Evolutionary conservation across 2,329 filamentous ascomycete species (phyloP).

Genomic region (Alternaria triticimaculans): DNA sequence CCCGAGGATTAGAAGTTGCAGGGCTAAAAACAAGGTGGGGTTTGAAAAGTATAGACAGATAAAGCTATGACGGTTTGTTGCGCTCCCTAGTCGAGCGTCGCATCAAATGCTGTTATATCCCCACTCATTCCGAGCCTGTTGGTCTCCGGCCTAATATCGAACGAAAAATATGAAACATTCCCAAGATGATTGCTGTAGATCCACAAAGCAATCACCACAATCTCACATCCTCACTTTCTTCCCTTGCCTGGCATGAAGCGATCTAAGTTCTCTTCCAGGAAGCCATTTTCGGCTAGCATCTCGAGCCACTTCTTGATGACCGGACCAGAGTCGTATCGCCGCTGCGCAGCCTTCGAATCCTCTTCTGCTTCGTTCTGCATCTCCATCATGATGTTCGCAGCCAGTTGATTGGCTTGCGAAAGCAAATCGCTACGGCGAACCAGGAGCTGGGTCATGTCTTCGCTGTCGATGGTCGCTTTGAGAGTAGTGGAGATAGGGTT

Average conservation of each 20-base stretch:
- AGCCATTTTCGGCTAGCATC: constrained; percentile 70
- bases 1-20: constrained; percentile 74
- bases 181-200: neutral
- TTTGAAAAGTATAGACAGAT: neutral
- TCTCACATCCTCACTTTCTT: neutral
- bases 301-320: constrained; percentile 73
- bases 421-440: constrained; percentile 21
- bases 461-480: constrained; percentile 24
- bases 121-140: neutral
- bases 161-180: neutral
- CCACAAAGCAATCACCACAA: neutral
- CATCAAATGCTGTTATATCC: neutral
- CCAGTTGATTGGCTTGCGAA: constrained; percentile 40
- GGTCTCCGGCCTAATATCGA: neutral
- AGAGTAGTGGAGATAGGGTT: constrained; percentile 20
- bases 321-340: constrained; percentile 72
- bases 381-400: constrained; percentile 56
- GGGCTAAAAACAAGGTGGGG: neutral
- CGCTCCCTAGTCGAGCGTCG: neutral
- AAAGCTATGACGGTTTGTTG: neutral
- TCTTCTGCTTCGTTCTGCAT: constrained; percentile 55
- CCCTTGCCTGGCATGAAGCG: constrained; percentile 23
- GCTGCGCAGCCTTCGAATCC: constrained; percentile 59
- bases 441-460: constrained; percentile 28
- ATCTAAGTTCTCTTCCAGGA: constrained; percentile 53